Base-by-base conservation (phyloP, 75 land plant species). In the Larix kaempferi region DNA sequence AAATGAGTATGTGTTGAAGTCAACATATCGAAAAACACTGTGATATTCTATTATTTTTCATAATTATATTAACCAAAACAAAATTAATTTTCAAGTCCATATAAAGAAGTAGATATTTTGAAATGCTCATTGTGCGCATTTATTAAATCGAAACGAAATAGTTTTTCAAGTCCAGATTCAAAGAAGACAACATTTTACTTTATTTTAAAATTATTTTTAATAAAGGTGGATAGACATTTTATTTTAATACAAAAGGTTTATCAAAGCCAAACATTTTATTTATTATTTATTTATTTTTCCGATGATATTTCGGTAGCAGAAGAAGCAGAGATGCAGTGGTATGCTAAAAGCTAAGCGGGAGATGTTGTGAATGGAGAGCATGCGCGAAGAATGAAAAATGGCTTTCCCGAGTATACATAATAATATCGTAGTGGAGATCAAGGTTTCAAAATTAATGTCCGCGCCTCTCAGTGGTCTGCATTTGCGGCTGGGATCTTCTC, bases 1-100 rank as follows among this genome's bases (percentile, higher is more conserved):
- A 65, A 26, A 35, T 29, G 69, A 65, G 41, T 69, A 41, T 69
- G 39, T 69, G 39, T 69, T 69, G 72, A 69, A 69, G 39, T 69
- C 72, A n/a, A 37, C 72, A 67, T 41, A 69, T n/a, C 72, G 72
- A n/a, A 23, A 41, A 44, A 41, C 21, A 10, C 41, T 39, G n/a
- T 5, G 52, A 22, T 65, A 29, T n/a, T 11, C 69, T 33, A 33
- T 19, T 44, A 69, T 37, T 41, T 67, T 65, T 65, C 35, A 35
- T 16, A 7, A 16, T 37, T 29, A 65, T 69, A 69, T 69, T 69
- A 69, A 19, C 3, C 22, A n/a, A 69, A 69, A 69, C 21, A 7
- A n/a, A 37, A 41, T 41, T 41, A 41, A 69, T 41, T 69, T 69
- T 69, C 72, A 19, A 35, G 72, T 69, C 72, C 72, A 69, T 44